Evolutionary conservation across 257 asterid genomes (phyloP).

Genomic region (Solanum chilense): DNA sequence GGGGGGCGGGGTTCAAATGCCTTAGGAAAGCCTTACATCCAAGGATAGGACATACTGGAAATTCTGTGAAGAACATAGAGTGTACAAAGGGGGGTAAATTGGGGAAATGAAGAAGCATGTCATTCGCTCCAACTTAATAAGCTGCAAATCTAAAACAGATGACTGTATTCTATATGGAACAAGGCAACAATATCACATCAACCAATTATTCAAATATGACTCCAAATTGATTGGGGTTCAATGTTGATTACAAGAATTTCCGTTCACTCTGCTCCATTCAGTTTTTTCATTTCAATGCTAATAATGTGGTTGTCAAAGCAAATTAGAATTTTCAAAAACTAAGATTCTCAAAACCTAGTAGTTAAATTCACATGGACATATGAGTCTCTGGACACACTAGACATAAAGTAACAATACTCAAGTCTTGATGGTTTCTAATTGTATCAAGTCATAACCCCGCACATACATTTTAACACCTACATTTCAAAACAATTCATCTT

Average conservation of each 20-base stretch:
- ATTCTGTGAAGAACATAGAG: neutral
- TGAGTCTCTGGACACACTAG: neutral
- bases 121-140: neutral
- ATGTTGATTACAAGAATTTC: neutral
- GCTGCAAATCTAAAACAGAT: neutral
- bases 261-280: neutral
- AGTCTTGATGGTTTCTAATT: neutral
- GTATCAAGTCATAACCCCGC: neutral
- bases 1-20: neutral
- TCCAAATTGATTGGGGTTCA: neutral
- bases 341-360: neutral
- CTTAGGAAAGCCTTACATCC: neutral
- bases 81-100: neutral
- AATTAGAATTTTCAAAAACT: neutral
- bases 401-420: neutral
- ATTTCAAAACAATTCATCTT: neutral
- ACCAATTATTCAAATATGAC: neutral
- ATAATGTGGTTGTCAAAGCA: neutral
- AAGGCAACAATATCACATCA: neutral
- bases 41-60: neutral
- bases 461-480: neutral
- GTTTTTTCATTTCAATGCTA: neutral
- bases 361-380: neutral
- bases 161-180: neutral
- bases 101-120: neutral